These are phyloP conservation scores for Aspergillus felis DNA, from an alignment of 2,329 filamentous ascomycete genomes.

Conservation along the genomic window DNA sequence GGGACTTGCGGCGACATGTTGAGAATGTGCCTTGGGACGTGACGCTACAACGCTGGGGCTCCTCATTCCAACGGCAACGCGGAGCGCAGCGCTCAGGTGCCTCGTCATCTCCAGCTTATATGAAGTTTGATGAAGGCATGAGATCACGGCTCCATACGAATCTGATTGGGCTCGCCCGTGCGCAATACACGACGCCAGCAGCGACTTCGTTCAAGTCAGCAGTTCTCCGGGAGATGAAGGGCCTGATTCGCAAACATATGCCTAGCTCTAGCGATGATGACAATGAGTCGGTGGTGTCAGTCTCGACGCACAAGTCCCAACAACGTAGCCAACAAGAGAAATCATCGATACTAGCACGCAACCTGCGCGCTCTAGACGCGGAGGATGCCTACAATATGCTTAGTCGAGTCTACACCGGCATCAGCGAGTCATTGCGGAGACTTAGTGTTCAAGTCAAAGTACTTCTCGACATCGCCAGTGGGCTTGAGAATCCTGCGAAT, in stretches of 20 bases:
- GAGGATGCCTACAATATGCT: constrained; percentile 82
- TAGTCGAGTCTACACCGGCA: constrained; percentile 75
- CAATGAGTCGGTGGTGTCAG: constrained; percentile 80
- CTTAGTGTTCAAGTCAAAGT: constrained; percentile 90
- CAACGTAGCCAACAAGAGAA: constrained; percentile 79
- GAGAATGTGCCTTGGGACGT: constrained; percentile 66
- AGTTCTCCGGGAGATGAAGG: constrained; percentile 79
- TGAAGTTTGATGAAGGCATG: constrained; percentile 67
- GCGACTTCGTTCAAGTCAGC: constrained; percentile 81
- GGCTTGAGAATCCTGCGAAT: constrained; percentile 38
- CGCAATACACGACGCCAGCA: constrained; percentile 74
- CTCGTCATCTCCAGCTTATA: constrained; percentile 72
- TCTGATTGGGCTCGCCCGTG: constrained; percentile 74
- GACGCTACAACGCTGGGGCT: constrained; percentile 81
- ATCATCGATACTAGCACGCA: constrained; percentile 80
- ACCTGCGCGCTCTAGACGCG: constrained; percentile 76
- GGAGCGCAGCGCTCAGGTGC: constrained; percentile 64
- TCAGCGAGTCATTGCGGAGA: constrained; percentile 81
- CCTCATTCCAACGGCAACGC: constrained; percentile 67
- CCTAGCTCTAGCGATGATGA: constrained; percentile 95
- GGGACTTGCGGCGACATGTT: constrained; percentile 76
- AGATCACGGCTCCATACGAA: constrained; percentile 66
- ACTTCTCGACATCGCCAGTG: constrained; percentile 85
- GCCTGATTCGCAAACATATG: constrained; percentile 75
- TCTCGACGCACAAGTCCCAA: constrained; percentile 70